Conservation (phyloP, 2,329 filamentous ascomycete species). For the Aspergillus pseudotamarii region DNA sequence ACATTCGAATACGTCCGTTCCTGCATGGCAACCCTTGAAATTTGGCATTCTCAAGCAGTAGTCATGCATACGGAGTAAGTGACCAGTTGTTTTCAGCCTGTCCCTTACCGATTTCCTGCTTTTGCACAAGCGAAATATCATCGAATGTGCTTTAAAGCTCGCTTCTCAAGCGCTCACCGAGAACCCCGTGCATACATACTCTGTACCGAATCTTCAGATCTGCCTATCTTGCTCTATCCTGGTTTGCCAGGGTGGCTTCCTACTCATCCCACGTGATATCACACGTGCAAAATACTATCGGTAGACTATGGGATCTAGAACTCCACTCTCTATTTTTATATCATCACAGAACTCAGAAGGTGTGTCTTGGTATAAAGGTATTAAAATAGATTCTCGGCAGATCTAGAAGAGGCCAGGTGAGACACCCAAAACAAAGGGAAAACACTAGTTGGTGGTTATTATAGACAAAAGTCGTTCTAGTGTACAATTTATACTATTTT, state of each 20-base stretch:
- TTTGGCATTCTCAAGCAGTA: not conserved
- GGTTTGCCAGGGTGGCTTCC: too few species aligned
- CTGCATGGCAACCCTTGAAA: not conserved
- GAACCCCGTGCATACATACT: not conserved
- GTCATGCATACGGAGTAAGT: not conserved
- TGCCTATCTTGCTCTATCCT: not conserved
- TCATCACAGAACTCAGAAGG: not conserved
- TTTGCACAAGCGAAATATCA: too few species aligned
- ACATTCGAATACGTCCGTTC: not conserved
- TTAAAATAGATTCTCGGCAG: not conserved
- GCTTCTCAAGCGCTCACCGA: not conserved
- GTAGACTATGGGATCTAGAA: not conserved
- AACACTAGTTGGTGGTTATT: not conserved
- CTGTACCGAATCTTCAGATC: not conserved
- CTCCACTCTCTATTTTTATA: not conserved
- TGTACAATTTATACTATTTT: not conserved
- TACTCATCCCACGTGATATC: not conserved
- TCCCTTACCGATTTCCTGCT: not conserved
- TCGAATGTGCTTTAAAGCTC: not conserved
- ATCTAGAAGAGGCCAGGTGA: not conserved
- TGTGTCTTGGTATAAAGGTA: not conserved
- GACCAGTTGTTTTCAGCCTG: not conserved
- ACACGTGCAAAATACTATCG: not conserved
- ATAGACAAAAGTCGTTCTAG: not conserved
- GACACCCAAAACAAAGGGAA: not conserved